Conservation (phyloP, 176 grass and related monocot species). For the Carex littledalei region DNA sequence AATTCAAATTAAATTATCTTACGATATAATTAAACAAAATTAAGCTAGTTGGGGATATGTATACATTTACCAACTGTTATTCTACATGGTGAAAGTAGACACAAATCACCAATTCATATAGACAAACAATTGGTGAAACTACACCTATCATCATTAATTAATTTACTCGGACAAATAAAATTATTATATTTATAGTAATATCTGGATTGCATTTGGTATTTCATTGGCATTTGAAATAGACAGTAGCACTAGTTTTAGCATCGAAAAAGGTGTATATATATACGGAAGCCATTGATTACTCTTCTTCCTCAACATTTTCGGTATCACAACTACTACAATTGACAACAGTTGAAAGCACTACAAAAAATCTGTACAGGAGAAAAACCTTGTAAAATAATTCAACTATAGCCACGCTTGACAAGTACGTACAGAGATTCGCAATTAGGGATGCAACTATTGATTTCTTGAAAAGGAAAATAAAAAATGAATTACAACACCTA, state of each 20-base stretch:
- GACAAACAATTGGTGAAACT: too few species aligned
- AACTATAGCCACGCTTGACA: not conserved
- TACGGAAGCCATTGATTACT: not conserved
- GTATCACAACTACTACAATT: slow-evolving; percentile 2
- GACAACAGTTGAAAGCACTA: not conserved
- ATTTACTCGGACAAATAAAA: too few species aligned
- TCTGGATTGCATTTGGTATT: too few species aligned
- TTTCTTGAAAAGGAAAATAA: not conserved
- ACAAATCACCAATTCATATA: too few species aligned
- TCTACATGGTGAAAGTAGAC: too few species aligned
- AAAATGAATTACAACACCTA: not conserved
- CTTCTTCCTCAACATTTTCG: not conserved
- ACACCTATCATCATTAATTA: too few species aligned
- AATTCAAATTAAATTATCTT: not conserved
- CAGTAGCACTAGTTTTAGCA: not conserved
- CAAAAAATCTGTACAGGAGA: not conserved
- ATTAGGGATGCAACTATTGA: not conserved
- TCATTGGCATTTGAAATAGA: too few species aligned
- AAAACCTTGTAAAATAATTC: not conserved
- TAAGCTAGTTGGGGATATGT: too few species aligned
- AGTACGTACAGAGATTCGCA: not conserved
- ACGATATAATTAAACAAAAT: too few species aligned
- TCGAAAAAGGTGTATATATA: not conserved
- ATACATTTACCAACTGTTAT: too few species aligned
- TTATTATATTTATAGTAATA: too few species aligned